Evolutionary conservation across 2,329 filamentous ascomycete species (phyloP).

Genomic region (Colletotrichum brevisporum): DNA sequence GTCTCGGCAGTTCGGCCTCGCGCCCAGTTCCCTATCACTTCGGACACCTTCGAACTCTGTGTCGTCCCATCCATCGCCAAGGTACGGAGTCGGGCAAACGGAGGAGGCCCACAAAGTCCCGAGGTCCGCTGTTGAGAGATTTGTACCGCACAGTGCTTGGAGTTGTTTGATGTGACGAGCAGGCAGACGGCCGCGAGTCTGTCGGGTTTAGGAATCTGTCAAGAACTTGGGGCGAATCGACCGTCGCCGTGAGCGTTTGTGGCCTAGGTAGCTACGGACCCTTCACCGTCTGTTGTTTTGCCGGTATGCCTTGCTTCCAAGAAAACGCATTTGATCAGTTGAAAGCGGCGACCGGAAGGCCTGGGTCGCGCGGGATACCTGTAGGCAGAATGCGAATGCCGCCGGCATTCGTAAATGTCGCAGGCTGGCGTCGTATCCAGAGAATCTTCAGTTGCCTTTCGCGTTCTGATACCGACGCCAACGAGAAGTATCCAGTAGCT

Average conservation of each 20-base stretch:
- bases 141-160: slow-evolving; percentile 36
- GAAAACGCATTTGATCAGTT: not conserved
- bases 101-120: slow-evolving; percentile 8
- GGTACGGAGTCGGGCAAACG: slow-evolving; percentile 1
- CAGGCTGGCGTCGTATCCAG: not conserved
- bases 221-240: not conserved
- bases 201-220: slow-evolving; percentile 2
- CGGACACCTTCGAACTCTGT: slow-evolving; percentile 36
- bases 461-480: not conserved
- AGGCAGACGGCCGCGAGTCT: not conserved
- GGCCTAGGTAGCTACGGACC: slow-evolving; percentile 5
- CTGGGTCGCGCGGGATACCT: not conserved
- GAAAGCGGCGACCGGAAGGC: not conserved
- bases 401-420: not conserved
- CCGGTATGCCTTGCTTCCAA: not conserved
- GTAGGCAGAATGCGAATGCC: too few species aligned
- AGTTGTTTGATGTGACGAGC: not conserved
- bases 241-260: not conserved
- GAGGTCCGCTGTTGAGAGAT: slow-evolving; percentile 19
- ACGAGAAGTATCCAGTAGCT: not conserved
- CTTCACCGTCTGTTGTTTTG: slow-evolving; percentile 20
- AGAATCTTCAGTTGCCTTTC: slow-evolving; percentile 10
- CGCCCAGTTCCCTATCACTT: slow-evolving; percentile 11
- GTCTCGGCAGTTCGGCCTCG: not conserved
- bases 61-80: slow-evolving; percentile 22